Conservation (phyloP, 2,329 filamentous ascomycete species). For the Epichloe sp. region DNA sequence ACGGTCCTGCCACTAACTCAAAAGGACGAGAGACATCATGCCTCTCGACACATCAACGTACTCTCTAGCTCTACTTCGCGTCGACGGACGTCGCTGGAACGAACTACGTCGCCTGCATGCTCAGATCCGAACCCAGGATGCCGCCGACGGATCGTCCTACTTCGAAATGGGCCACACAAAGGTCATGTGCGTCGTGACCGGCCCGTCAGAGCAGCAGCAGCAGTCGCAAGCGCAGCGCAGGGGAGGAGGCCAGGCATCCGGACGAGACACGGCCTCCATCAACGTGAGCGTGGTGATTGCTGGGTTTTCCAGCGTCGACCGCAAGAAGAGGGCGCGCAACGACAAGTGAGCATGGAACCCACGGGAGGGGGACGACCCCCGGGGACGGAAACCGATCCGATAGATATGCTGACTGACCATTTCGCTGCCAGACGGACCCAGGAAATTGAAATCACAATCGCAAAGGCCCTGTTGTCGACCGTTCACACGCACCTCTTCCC, state of each 20-base stretch:
- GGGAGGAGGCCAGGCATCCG: slow-evolving; percentile 29
- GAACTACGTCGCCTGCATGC: slow-evolving; percentile 81
- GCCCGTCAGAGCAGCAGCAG: slow-evolving; percentile 55
- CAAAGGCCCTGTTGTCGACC: slow-evolving; percentile 60
- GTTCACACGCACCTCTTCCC: slow-evolving; percentile 83
- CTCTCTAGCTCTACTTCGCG: slow-evolving; percentile 68
- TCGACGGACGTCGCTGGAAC: slow-evolving; percentile 88
- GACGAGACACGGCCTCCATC: slow-evolving; percentile 41
- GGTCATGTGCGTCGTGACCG: slow-evolving; percentile 82
- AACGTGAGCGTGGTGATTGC: slow-evolving; percentile 74
- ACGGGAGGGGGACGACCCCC: too few relatives aligned
- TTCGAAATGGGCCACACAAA: slow-evolving; percentile 97
- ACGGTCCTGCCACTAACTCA: neutral
- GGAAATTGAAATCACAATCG: slow-evolving; percentile 70
- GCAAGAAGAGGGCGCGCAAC: slow-evolving; percentile 59
- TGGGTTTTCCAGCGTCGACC: slow-evolving; percentile 77
- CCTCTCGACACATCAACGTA: slow-evolving; percentile 92
- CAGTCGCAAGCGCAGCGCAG: slow-evolving; percentile 32
- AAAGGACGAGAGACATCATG: slow-evolving; percentile 37
- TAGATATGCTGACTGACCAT: neutral
- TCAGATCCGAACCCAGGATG: slow-evolving; percentile 82
- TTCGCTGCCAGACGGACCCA: slow-evolving; percentile 50
- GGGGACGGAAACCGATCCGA: too few relatives aligned
- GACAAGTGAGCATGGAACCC: slow-evolving; percentile 53
- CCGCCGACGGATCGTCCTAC: slow-evolving; percentile 85